Evolutionary conservation across 176 grass and related monocot species (phyloP).

Genomic region (Cenchrus purpureus): DNA sequence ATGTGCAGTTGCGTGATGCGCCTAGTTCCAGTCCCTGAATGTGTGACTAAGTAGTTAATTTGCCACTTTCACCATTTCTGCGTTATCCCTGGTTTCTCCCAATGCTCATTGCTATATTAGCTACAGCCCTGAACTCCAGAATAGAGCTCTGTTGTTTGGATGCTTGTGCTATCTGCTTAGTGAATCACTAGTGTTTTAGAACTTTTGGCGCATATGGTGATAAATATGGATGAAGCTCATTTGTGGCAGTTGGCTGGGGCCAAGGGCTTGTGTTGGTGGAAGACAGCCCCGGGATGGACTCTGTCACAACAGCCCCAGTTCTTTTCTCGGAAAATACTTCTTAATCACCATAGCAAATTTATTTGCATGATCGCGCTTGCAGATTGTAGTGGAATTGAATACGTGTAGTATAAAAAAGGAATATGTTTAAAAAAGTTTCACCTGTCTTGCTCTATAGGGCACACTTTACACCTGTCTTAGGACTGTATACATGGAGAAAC

Average conservation of each 20-base stretch:
- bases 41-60: neutral
- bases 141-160: neutral
- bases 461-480: slow-evolving; percentile 5
- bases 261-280: too few species aligned
- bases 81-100: neutral
- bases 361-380: neutral
- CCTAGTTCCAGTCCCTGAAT: neutral
- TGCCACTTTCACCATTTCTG: neutral
- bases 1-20: neutral
- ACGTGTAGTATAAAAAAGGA: neutral
- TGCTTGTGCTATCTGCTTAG: neutral
- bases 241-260: too few species aligned
- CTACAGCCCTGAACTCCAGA: neutral
- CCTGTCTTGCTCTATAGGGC: neutral
- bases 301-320: too few species aligned
- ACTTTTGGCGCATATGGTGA: neutral
- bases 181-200: slow-evolving; percentile 3
- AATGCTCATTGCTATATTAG: neutral
- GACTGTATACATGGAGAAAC: neutral
- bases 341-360: neutral
- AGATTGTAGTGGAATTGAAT: neutral
- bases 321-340: neutral
- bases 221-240: too few species aligned
- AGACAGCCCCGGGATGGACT: too few species aligned
- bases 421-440: neutral